Evolutionary conservation across 1,284 basidiomycete species (phyloP), one percentile per base, ranked within the genome.

Genomic region (Sanghuangporus sanghuang): DNA sequence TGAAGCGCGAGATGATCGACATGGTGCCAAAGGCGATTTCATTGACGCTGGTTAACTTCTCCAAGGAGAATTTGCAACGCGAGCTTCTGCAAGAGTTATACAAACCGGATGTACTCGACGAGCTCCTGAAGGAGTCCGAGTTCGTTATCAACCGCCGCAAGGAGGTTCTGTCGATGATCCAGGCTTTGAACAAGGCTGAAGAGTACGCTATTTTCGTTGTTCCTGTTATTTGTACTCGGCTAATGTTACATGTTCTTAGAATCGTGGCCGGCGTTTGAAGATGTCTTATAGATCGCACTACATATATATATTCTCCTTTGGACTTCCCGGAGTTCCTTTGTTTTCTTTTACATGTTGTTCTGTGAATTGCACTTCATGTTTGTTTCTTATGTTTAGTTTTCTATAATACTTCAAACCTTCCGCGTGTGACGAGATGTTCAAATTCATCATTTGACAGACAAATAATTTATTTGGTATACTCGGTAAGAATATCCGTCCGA

Each of bases 11-110:
- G 76, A 95, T 99, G 89, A 98, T 98, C 73, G 97, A 99, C 77
- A 98, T 98, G 95, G 93, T 99, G 8, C 97, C 97, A 18, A 95
- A 96, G 76, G 96, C 96, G 42, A 97, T 99, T 74, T 91, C 95
- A 61, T 81, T 96, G 71, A 98, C 94, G 27, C 85, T 99, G 36
- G 96, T 99, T 59, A 91, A 88, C 72, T 87, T 88, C 75, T 89
- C 95, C 67, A 98, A 98, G 78, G 95, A 98, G 77, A 88, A 92
- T 73, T 80, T 97, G 68, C 95, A 97, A 77, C 84, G 87, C 67
- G 94, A 96, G 77, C 81, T 97, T 53, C 77, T 97, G 62, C 89
- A 93, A 71, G 92, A 95, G 76, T 79, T 95, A 35, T 95, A 95
- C 79, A 93, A 95, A 75, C 89, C 93, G 3, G 95, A 97, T 36